Percentiles rank a stretch among this genome's conserved stretches.
phyloP scores from a whole-genome alignment of 768 basidiomycete species.

The Xerocomus potaroensis region DNA sequence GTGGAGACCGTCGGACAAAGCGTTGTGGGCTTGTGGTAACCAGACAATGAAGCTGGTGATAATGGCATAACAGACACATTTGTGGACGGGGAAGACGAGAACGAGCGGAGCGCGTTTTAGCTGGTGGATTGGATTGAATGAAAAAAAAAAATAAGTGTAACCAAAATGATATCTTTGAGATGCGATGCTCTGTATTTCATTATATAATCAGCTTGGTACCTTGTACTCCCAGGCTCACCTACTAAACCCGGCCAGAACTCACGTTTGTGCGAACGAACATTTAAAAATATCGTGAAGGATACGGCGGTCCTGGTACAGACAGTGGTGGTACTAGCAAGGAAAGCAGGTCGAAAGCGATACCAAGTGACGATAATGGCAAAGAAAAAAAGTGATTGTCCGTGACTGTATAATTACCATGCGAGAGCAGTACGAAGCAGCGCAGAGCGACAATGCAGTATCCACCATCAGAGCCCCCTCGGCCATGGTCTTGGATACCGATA shows the following conservation, averaged over 20 bases:
- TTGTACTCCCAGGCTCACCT: not conserved
- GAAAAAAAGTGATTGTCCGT: constrained; percentile 13
- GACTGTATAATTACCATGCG: constrained; percentile 15
- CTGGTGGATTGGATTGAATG: no score
- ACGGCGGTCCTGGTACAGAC: constrained; percentile 22
- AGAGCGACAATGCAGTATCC: constrained; percentile 9
- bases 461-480: constrained; percentile 18
- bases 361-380: constrained; percentile 6
- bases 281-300: constrained; percentile 10
- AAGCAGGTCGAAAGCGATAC: constrained; percentile 10
- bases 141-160: no score
- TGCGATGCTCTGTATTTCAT: no score
- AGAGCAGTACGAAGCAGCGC: constrained; percentile 10
- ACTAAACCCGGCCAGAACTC: constrained; percentile 6
- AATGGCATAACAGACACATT: not conserved
- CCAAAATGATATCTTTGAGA: no score
- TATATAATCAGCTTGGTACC: constrained; percentile 8
- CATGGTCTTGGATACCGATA: constrained; percentile 18
- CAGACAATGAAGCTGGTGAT: not conserved
- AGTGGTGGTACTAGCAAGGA: constrained; percentile 18
- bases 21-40: not conserved
- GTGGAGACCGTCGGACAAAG: constrained; percentile 9
- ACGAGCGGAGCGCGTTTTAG: no score
- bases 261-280: constrained; percentile 3
- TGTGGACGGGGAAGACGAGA: no score